Conservation (phyloP, 139 green algal species). For the Eudorina sp. region DNA sequence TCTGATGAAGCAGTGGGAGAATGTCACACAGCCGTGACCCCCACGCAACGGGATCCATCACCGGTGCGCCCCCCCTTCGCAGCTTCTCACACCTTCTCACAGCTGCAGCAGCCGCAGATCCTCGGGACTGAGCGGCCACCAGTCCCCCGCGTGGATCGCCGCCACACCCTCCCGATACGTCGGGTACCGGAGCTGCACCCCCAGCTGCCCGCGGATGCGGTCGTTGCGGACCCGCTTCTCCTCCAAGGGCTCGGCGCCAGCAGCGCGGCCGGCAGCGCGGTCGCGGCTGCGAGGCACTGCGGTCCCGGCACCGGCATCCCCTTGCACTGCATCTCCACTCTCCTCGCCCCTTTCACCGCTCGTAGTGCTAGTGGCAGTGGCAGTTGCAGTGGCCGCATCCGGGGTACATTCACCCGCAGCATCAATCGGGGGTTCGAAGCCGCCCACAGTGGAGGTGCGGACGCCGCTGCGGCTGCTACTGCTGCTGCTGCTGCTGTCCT, state of each 20-base stretch:
- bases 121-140: background rate
- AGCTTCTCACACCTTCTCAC: too few relatives aligned
- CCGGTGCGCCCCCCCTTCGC: too few relatives aligned
- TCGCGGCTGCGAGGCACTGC: background rate
- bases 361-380: background rate
- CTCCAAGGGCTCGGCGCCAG: slow-evolving; percentile 26
- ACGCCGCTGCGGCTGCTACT: background rate
- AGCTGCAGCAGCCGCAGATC: slow-evolving; percentile 1
- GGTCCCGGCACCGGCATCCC: too few relatives aligned
- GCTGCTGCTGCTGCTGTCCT: background rate
- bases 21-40: too few relatives aligned
- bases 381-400: background rate
- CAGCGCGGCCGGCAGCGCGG: background rate
- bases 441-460: too few relatives aligned
- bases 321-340: too few relatives aligned
- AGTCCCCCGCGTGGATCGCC: slow-evolving; percentile 58
- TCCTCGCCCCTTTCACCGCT: background rate
- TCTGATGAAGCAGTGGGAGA: too few relatives aligned
- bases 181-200: slow-evolving; percentile 68
- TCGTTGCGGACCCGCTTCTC: slow-evolving; percentile 85
- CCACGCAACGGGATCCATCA: too few relatives aligned
- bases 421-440: background rate
- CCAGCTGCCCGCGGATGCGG: slow-evolving; percentile 73
- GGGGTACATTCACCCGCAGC: too few relatives aligned
- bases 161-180: slow-evolving; percentile 76